A percentile compares a stretch with the other conserved stretches of the same genome.
phyloP scores from a whole-genome alignment of 108 stramenopile species.

The Skeletonema costatum region DNA sequence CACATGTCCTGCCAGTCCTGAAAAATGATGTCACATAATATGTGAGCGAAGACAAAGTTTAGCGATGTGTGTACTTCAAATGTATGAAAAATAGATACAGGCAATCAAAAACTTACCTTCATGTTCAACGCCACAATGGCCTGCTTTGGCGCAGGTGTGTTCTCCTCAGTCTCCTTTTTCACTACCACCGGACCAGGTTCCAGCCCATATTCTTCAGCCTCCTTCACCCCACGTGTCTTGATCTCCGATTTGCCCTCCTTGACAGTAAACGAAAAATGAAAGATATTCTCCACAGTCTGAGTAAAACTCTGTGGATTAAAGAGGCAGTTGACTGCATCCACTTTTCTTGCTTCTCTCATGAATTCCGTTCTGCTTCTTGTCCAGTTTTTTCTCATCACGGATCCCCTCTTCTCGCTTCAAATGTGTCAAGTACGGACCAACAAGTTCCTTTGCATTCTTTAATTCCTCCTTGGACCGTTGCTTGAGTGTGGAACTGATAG shows the following conservation, averaged over 20 bases:
- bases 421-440: slow-evolving; percentile 17
- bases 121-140: slow-evolving; percentile 73
- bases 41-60: background rate
- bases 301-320: slow-evolving; percentile 88
- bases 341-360: slow-evolving; percentile 37
- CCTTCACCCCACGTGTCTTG: slow-evolving; percentile 20
- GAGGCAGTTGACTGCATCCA: slow-evolving; percentile 61
- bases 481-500: slow-evolving; percentile 46
- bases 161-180: background rate
- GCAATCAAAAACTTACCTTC: slow-evolving; percentile 21
- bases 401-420: slow-evolving; percentile 26
- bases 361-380: slow-evolving; percentile 35
- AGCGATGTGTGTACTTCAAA: background rate
- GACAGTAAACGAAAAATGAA: slow-evolving; percentile 80
- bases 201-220: slow-evolving; percentile 28
- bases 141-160: slow-evolving; percentile 43
- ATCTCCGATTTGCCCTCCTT: slow-evolving; percentile 62
- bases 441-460: slow-evolving; percentile 10
- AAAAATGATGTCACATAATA: background rate
- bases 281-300: slow-evolving; percentile 91
- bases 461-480: slow-evolving; percentile 26
- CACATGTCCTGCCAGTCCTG: slow-evolving; percentile 78
- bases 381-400: slow-evolving; percentile 16
- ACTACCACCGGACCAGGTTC: slow-evolving; percentile 37
- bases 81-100: background rate